These are phyloP conservation scores for Coemansia sp. DNA, from an alignment of 192 early-diverging fungal genomes.

Conservation along the genomic window DNA sequence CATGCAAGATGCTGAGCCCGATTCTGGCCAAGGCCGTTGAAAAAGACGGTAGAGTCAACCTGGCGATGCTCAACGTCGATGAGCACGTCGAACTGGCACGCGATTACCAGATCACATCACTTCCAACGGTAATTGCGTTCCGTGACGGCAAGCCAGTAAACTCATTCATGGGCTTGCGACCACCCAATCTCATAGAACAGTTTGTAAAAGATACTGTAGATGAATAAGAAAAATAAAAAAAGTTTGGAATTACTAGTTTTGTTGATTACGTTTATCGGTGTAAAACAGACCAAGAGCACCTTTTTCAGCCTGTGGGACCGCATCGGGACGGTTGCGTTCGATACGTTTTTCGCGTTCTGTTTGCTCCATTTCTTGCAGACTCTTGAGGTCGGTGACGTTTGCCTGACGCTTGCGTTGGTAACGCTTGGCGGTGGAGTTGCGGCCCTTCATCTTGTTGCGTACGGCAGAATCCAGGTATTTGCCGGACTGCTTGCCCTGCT, in stretches of 20 bases:
- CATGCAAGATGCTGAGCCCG: conserved; percentile 78
- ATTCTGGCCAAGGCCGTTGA: conserved; percentile 66
- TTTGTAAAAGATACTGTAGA: conserved; percentile 63
- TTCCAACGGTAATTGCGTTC: conserved; percentile 79
- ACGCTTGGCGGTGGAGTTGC: conserved; percentile 70
- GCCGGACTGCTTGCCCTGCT: conserved; percentile 23
- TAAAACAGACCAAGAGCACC: conserved; percentile 46
- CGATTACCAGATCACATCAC: conserved; percentile 68
- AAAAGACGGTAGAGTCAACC: conserved; percentile 63
- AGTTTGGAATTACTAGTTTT: background rate
- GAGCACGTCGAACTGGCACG: conserved; percentile 60
- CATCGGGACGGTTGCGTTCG: conserved; percentile 16
- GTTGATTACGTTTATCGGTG: conserved; percentile 28
- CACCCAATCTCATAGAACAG: conserved; percentile 41
- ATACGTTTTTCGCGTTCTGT: conserved; percentile 29
- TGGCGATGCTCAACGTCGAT: conserved; percentile 82
- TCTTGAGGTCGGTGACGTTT: conserved; percentile 78
- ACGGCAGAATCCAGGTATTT: conserved; percentile 41
- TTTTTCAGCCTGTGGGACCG: conserved; percentile 34
- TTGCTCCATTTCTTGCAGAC: conserved; percentile 39
- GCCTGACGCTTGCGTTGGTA: conserved; percentile 77
- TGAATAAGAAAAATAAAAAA: conserved; percentile 56
- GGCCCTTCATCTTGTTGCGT: conserved; percentile 48
- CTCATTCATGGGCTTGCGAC: conserved; percentile 67
- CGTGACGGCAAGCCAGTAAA: conserved; percentile 63